phyloP scores from a whole-genome alignment of 139 green algal genomes.

The Chlamydomonas incerta region DNA sequence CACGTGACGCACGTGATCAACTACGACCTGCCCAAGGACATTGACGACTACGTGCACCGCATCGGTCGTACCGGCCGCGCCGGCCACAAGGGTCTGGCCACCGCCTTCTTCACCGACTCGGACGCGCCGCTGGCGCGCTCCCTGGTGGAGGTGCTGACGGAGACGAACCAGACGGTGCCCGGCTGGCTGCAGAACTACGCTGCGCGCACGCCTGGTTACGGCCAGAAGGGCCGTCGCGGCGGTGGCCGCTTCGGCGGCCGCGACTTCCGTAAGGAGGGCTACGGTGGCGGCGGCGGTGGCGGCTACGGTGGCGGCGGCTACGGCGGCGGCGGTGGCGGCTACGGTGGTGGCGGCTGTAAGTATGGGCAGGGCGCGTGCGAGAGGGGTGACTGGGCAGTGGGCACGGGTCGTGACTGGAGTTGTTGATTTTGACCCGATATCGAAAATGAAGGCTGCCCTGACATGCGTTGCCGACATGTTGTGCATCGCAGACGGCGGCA shows the following conservation, averaged over 20 bases:
- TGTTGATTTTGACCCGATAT: too few relatives aligned
- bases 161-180: slow-evolving; percentile 98
- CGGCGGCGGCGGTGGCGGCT: slow-evolving; percentile 48
- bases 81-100: slow-evolving; percentile 98
- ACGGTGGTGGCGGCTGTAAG: slow-evolving; percentile 42
- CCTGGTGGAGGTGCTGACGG: slow-evolving; percentile 84
- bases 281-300: slow-evolving; percentile 55
- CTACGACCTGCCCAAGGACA: slow-evolving; percentile 80
- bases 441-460: too few relatives aligned
- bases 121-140: slow-evolving; percentile 84
- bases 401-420: too few relatives aligned
- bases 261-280: slow-evolving; percentile 88
- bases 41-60: slow-evolving; percentile 82
- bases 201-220: slow-evolving; percentile 63
- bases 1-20: slow-evolving; percentile 82
- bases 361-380: background rate
- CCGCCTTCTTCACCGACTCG: slow-evolving; percentile 95
- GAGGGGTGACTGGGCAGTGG: too few relatives aligned
- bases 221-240: slow-evolving; percentile 68
- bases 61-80: slow-evolving; percentile 78
- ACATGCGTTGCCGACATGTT: too few relatives aligned
- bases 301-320: slow-evolving; percentile 54
- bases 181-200: slow-evolving; percentile 90
- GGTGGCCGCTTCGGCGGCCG: slow-evolving; percentile 89
- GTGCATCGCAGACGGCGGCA: slow-evolving; percentile 3